Evolutionary conservation across 352 stramenopile species (phyloP).

Genomic region (Pythium chondricola): DNA sequence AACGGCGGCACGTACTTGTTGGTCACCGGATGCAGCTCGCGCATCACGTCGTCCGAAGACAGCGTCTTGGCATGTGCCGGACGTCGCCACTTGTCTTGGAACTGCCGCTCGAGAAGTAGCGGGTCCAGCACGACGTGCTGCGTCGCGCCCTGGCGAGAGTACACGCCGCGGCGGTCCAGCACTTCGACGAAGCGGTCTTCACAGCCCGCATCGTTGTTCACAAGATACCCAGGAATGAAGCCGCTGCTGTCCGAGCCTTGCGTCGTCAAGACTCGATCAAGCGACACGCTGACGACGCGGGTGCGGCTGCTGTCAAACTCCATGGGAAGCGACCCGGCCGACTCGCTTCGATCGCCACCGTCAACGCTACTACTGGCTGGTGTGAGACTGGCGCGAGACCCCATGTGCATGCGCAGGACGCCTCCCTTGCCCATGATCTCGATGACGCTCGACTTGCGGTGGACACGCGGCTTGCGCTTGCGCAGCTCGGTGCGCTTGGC

Average conservation of each 20-base stretch:
- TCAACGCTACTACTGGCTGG: too few relatives aligned
- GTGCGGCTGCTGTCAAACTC: neutral
- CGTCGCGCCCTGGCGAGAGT: constrained; percentile 21
- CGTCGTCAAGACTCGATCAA: constrained; percentile 10
- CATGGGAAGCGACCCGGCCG: too few relatives aligned
- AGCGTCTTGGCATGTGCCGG: constrained; percentile 5
- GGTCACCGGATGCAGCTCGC: constrained; percentile 31
- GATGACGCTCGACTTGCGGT: constrained; percentile 21
- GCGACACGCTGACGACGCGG: constrained; percentile 13
- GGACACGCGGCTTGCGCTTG: constrained; percentile 21
- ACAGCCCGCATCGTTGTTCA: constrained; percentile 19
- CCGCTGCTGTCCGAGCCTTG: neutral
- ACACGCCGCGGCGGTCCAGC: constrained; percentile 26
- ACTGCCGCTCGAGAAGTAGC: constrained; percentile 41
- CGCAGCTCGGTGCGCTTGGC: constrained; percentile 11
- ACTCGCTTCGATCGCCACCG: too few relatives aligned
- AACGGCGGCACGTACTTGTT: constrained; percentile 56
- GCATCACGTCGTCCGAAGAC: constrained; percentile 36
- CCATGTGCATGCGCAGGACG: constrained; percentile 3
- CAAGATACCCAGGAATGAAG: neutral
- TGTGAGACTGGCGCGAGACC: too few relatives aligned
- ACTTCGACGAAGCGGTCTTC: constrained; percentile 52
- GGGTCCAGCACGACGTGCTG: constrained; percentile 53
- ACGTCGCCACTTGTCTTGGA: constrained; percentile 52
- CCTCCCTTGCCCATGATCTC: constrained; percentile 12